Evolutionary conservation across 352 stramenopile species (phyloP), one percentile per base, ranked within the genome.

Genomic region (Globisporangium canariense): DNA sequence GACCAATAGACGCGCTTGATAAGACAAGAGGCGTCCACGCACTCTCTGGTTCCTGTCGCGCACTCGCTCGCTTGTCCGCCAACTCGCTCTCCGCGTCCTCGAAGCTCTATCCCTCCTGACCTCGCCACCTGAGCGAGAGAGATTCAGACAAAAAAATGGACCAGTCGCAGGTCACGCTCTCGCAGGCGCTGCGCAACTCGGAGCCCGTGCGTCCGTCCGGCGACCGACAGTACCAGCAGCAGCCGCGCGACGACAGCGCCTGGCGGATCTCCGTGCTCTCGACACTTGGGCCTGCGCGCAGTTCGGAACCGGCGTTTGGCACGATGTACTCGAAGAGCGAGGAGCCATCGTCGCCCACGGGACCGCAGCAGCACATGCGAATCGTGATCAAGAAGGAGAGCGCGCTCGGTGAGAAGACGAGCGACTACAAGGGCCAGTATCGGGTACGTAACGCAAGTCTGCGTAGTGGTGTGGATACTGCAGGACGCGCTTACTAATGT

Each of bases 241-340:
- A 65, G 49, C 59, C 43, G 34, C 62, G 54, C 54, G 52, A 61
- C 41, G 54, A 58, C 53, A 62, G 52, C 8, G 36, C 63, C 25
- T 69, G 63, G 63, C 63, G 47, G 10, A 69, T 69, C 63, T 64
- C 63, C 4, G 57, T 47, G 38, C 56, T 64, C 38, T 58, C 63
- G 56, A 54, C 47, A n/a, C 63, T 40, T 14, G 36, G 41, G 5
- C 63, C 56, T 14, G 43, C 25, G 5, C 54, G 56, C 34, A 50
- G 34, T 16, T 64, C 56, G n/a, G 54, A 69, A 57, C 36, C 46
- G 9, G 47, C 46, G 11, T 32, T 68, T n/a, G 46, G 56, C 36
- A 64, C 56, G 4, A 43, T 69, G 45, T 69, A 47, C 38, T 69
- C 63, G 10, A 57, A 63, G 49, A 58, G 62, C 25, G 30, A 66